Base-by-base conservation (phyloP, 2,329 filamentous ascomycete species). In the Trichoderma sp. region DNA sequence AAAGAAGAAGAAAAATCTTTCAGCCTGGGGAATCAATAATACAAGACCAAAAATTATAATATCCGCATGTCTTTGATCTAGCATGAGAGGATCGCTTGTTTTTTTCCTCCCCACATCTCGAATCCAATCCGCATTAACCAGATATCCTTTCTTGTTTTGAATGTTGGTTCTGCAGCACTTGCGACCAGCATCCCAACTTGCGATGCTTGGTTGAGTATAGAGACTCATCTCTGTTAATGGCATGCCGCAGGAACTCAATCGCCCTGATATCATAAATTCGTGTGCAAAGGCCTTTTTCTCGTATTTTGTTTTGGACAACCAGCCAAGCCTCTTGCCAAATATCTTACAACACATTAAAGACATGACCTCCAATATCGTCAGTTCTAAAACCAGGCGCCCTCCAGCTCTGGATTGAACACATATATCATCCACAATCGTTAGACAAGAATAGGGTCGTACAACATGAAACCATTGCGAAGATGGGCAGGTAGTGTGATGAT, bases 41-140 rank as follows among this genome's bases (percentile, higher is more conserved):
- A 43, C 39, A 43, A 43, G 39, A 43, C 39, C 18, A 43, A 14
- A 13, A 21, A 24, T 11, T 11, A 49, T 21, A 21, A 46, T 37
- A 59, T 51, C 54, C 54, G 16, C 63, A 51, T 14, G n/a, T 51
- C 51, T 66, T 66, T 43, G 39, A 66, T 46, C 52, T 59, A 66
- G n/a, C 63, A 66, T 58, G 52, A 66, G 54, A 58, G 43, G 30
- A 59, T 66, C 39, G 63, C 63, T 66, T n/a, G n/a, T 34, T 66
- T 49, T 49, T 43, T 34, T 5, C 32, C 32, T 34, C 32, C 14
- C 39, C 37, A 58, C 54, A 51, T 11, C 54, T 28, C 18, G 26
- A 66, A 59, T 58, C 63, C 54, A 64, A 55, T 30, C 60, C 49
- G 30, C 46, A 59, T 49, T 54, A 43, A 56, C 49, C 46, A 49